These are phyloP conservation scores for Clavispora asparagi DNA, from an alignment of 805 yeast genomes.

Conservation along the genomic window DNA sequence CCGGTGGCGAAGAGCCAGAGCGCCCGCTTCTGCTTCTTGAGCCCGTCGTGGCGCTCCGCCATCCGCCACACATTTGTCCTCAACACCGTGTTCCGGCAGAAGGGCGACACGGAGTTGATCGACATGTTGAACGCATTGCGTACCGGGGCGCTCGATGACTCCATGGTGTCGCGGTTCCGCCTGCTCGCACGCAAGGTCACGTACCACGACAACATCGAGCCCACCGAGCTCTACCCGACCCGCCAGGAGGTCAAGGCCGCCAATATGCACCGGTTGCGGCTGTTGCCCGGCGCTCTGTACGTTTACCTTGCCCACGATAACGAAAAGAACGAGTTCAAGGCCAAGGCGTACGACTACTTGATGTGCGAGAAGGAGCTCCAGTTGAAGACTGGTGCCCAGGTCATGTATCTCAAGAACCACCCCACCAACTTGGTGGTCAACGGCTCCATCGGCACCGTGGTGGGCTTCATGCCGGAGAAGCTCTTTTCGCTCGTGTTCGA, in stretches of 20 bases:
- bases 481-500: constrained; percentile 7
- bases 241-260: constrained; percentile 68
- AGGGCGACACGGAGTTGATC: constrained; percentile 64
- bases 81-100: constrained; percentile 68
- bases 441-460: constrained; percentile 70
- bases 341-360: constrained; percentile 46
- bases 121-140: constrained; percentile 75
- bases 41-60: constrained; percentile 54
- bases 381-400: constrained; percentile 71
- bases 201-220: constrained; percentile 54
- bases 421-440: constrained; percentile 64
- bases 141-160: constrained; percentile 49
- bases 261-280: constrained; percentile 45
- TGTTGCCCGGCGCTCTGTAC: constrained; percentile 40
- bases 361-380: constrained; percentile 65
- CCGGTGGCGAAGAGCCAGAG: constrained; percentile 48
- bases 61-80: constrained; percentile 55
- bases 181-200: constrained; percentile 47
- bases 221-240: constrained; percentile 73
- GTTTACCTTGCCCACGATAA: constrained; percentile 50
- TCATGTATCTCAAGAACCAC: constrained; percentile 74
- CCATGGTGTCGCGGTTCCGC: constrained; percentile 46
- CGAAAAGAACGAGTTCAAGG: constrained; percentile 41
- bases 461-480: constrained; percentile 39
- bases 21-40: constrained; percentile 58